Conservation (phyloP, 2,329 filamentous ascomycete species). For the Sporothrix protearum region DNA sequence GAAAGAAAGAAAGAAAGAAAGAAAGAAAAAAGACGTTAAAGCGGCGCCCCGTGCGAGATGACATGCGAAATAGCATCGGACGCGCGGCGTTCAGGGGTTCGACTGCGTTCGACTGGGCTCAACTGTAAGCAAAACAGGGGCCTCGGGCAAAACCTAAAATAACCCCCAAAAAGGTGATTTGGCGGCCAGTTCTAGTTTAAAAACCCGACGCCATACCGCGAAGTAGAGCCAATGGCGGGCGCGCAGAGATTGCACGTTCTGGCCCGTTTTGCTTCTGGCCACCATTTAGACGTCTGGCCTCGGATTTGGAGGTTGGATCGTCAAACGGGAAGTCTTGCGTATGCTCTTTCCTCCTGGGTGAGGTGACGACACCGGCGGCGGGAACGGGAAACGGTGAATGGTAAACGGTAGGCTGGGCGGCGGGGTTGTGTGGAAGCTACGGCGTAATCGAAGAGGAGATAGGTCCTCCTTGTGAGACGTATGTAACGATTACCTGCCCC, state of each 20-base stretch:
- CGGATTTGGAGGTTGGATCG: neutral
- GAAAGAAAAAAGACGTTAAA: neutral
- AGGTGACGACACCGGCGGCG: neutral
- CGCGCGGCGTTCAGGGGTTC: slow-evolving; percentile 11
- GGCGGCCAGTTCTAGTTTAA: neutral
- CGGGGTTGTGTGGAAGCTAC: neutral
- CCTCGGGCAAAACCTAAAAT: neutral
- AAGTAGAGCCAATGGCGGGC: slow-evolving; percentile 14
- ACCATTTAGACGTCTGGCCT: neutral
- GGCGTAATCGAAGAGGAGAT: neutral
- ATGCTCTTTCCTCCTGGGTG: neutral
- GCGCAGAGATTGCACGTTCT: slow-evolving; percentile 15
- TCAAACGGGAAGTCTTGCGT: neutral
- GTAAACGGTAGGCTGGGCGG: neutral
- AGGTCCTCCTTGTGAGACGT: neutral
- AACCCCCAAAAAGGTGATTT: slow-evolving; percentile 2
- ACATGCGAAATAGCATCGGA: neutral
- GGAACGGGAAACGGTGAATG: neutral
- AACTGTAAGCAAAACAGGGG: neutral
- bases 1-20: too few relatives aligned
- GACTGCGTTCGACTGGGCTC: neutral
- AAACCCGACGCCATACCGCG: slow-evolving; percentile 6
- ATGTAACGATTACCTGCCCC: neutral
- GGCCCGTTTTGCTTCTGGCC: neutral
- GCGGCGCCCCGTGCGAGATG: neutral